Evolutionary conservation across 345 rosid species (phyloP), one percentile per base, ranked within the genome.

Genomic region (Populus davidiana): DNA sequence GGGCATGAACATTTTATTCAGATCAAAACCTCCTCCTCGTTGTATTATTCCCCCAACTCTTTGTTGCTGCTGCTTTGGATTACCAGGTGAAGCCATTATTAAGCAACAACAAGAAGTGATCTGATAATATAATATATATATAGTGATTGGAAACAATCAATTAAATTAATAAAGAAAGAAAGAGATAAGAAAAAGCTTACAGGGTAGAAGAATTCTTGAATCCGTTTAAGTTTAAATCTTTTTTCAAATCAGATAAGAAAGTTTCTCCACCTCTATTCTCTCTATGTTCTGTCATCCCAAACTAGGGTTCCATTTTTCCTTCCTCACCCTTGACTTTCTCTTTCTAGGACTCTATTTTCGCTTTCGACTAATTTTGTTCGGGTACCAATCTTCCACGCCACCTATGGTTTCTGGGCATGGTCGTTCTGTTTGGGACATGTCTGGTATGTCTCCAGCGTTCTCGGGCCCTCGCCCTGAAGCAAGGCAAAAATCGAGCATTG

Each of bases 1-100:
- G 6, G 87, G 89, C 41, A 78, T 84, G 50, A 83, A 81, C 59
- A 85, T 79, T 69, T 81, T 84, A 74, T 71, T 81, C 63, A 85
- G 43, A 73, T 85, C 85, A 76, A 85, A 78, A 18, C 49, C 81
- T 1, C 77, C 87, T 8, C 79, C 82, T 0, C 52, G 67, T 3
- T 56, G 67, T 0, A 54, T 77, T 20, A 31, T 65, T 1, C 33
- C 72, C 0, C 38, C 71, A 2, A 50, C 72, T 9, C 67, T 67
- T 25, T 49, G 68, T 9, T 17, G 69, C 18, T 44, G 81, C 29
- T 79, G 86, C 74, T 75, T 77, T 17, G 85, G 78, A 78, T 70
- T 79, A 70, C 69, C 80, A 29, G 86, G 78, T 9, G 85, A 79
- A 54, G 88, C 85, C 88, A 86, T 86, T 50, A 43, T 29, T 8